These are phyloP conservation scores for Colletotrichum sp. DNA, from an alignment of 2,329 filamentous ascomycete genomes.

Conservation along the genomic window DNA sequence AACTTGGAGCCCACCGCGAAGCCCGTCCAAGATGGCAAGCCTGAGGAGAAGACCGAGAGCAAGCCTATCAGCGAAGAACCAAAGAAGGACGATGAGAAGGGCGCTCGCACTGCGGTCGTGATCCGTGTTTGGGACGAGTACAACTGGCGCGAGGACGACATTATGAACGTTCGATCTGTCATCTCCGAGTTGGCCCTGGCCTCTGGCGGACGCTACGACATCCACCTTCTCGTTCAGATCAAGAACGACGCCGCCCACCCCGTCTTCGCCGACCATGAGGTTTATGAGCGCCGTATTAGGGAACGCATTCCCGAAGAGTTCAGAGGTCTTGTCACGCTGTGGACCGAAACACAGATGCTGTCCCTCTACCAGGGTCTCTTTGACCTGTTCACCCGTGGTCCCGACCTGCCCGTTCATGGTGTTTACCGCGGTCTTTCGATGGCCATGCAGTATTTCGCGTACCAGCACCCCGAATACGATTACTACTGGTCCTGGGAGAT, in stretches of 20 bases:
- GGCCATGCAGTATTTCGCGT: conserved; percentile 93
- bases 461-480: conserved; percentile 87
- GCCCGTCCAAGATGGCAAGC: not conserved
- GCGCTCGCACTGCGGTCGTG: conserved; percentile 75
- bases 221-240: conserved; percentile 85
- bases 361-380: conserved; percentile 87
- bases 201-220: conserved; percentile 85
- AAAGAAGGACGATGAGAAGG: conserved; percentile 30
- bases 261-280: conserved; percentile 77
- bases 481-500: conserved; percentile 97
- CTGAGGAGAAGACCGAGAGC: not conserved
- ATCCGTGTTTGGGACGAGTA: conserved; percentile 85
- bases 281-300: conserved; percentile 70
- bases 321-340: conserved; percentile 84
- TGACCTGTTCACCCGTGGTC: conserved; percentile 71
- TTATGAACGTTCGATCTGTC: conserved; percentile 82
- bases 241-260: conserved; percentile 76
- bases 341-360: conserved; percentile 94
- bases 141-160: conserved; percentile 77
- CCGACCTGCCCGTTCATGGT: conserved; percentile 81
- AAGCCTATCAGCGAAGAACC: conserved; percentile 23
- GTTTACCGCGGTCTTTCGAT: conserved; percentile 93
- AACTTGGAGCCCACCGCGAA: conserved; percentile 11
- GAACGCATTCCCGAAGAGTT: conserved; percentile 83
- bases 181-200: conserved; percentile 82